Evolutionary conservation across 257 asterid species (phyloP), one percentile per base, ranked within the genome.

Genomic region (Scutellaria barbata): DNA sequence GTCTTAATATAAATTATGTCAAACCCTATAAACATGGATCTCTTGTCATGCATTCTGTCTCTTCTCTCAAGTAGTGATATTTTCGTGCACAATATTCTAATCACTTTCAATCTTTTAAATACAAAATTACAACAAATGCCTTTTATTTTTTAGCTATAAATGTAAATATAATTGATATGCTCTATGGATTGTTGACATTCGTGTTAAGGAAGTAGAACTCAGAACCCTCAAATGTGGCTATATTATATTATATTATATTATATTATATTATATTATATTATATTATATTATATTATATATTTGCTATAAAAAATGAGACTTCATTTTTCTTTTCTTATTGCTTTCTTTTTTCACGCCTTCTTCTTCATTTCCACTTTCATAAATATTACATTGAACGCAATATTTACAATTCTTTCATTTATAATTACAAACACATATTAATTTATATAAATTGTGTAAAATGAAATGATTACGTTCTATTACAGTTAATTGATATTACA

Each of bases 11-110:
- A 73, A 56, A 25, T 55, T 63, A 7, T 13, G 56, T 55, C 64
- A 50, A 57, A 33, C 58, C 79, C 82, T 60, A 62, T 46, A 72
- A 67, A 84, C 87, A 73, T 76, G 87, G 86, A 80, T 71, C 83
- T 54, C 57, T 61, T 77, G 81, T 76, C 83, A 70, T 65, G 77
- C 69, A 59, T 5, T 18, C 50, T 66, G 73, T 76, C 81, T 12
- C 37, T 35, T 76, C 53, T 16, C 69, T 45, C 72, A 63, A 39
- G 51, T 81, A 42, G 71, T 82, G 80, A 60, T 73, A 45, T 43
- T 65, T 81, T 71, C 77, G 52, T 75, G 79, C 80, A 57, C 74
- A 48, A 1, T 41, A 12, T 35, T 13, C 45, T 7, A 1, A 3
- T 25, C 33, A 37, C 47, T 60, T 33, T 58, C 20, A 10, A 43